phyloP scores from a whole-genome alignment of 495 filamentous ascomycete species.

The Neurospora sp. region DNA sequence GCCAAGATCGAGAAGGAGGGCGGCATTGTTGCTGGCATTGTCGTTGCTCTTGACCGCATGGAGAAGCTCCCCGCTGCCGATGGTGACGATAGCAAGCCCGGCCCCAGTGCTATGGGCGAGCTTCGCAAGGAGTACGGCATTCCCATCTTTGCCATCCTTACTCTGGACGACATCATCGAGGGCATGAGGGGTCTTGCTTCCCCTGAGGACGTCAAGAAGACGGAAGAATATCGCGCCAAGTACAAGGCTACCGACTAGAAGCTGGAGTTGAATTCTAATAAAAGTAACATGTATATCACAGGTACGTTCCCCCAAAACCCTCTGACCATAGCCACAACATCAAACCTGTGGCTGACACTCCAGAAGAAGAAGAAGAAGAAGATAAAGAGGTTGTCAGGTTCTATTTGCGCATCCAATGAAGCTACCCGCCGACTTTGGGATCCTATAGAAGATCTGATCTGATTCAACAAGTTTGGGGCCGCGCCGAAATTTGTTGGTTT shows the following conservation, averaged over 20 bases:
- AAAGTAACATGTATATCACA: background rate
- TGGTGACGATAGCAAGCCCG: conserved; percentile 39
- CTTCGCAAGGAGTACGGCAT: conserved; percentile 58
- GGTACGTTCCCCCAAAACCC: background rate
- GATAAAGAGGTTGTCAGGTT: background rate
- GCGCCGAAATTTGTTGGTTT: background rate
- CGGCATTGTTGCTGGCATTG: conserved; percentile 69
- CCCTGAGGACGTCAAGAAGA: conserved; percentile 54
- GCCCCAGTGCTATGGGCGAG: conserved; percentile 68
- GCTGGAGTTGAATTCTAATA: background rate
- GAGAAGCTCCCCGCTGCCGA: conserved; percentile 59
- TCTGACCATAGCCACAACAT: background rate
- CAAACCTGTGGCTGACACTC: background rate
- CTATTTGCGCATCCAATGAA: background rate
- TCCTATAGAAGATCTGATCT: background rate
- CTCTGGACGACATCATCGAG: conserved; percentile 71
- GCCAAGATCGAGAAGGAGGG: conserved; percentile 72
- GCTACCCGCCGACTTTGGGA: background rate
- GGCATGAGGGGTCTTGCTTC: conserved; percentile 41
- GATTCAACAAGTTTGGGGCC: background rate
- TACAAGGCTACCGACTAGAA: conserved; percentile 54
- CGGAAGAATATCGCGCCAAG: conserved; percentile 69
- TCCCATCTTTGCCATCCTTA: conserved; percentile 46
- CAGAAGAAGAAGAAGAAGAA: background rate
- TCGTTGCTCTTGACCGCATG: conserved; percentile 79